phyloP scores from a whole-genome alignment of 2,329 filamentous ascomycete species.

The Pseudophaeomoniella oleicola region DNA sequence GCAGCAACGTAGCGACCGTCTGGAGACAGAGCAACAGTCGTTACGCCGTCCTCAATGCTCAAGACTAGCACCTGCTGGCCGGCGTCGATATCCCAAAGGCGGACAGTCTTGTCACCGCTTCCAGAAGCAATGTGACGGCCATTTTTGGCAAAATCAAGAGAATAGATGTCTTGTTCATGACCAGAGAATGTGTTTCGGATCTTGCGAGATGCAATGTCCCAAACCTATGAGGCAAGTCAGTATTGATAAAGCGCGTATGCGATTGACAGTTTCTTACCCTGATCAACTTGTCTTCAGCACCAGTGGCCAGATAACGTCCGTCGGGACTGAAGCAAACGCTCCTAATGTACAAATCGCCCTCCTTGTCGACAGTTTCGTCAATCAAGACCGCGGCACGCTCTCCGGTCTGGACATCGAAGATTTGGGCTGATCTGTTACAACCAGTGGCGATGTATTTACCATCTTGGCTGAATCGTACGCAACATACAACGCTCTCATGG shows the following conservation, averaged over 20 bases:
- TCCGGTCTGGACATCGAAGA: conserved; percentile 82
- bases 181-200: conserved; percentile 92
- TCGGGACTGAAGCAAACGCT: conserved; percentile 98
- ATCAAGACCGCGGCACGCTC: conserved; percentile 81
- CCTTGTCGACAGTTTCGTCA: conserved; percentile 73
- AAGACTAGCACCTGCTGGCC: conserved; percentile 71
- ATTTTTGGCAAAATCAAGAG: conserved; percentile 84
- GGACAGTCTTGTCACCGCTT: conserved; percentile 84
- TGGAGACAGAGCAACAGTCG: conserved; percentile 91
- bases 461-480: conserved; percentile 89
- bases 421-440: conserved; percentile 97
- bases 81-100: conserved; percentile 88
- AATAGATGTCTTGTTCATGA: conserved; percentile 98
- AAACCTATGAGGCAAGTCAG: conserved; percentile 46
- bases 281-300: conserved; percentile 95
- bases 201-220: conserved; percentile 72
- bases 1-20: conserved; percentile 90
- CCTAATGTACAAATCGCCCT: conserved; percentile 88
- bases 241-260: conserved; percentile 3
- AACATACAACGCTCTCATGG: conserved; percentile 96
- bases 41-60: conserved; percentile 91
- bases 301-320: conserved; percentile 83
- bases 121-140: conserved; percentile 91
- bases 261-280: conserved; percentile 50
- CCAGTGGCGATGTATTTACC: conserved; percentile 93